A percentile compares a stretch with the other conserved stretches of the same genome.
These are phyloP conservation scores for Dothistroma septosporum DNA, from an alignment of 2,329 filamentous ascomycete genomes.

Conservation along the genomic window DNA sequence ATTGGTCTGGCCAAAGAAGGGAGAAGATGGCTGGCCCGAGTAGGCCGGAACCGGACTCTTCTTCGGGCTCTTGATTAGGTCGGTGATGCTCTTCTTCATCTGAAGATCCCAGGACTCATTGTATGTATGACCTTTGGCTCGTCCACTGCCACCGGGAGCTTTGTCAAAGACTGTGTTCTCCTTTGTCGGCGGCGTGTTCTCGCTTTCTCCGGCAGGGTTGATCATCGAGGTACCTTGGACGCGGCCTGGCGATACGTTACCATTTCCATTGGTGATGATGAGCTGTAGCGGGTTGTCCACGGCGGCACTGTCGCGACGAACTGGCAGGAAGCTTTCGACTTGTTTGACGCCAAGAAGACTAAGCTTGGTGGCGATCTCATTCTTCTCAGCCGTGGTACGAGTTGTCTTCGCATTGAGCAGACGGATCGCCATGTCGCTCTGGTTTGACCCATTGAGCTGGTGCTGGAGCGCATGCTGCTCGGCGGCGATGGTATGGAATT, in stretches of 20 bases:
- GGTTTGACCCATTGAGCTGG: background rate
- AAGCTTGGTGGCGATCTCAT: conserved; percentile 8
- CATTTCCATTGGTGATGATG: background rate
- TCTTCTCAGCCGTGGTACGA: conserved; percentile 8
- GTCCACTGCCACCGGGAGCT: conserved; percentile 8
- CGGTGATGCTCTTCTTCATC: conserved; percentile 11
- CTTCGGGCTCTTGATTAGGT: conserved; percentile 5
- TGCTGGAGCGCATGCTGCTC: conserved; percentile 10
- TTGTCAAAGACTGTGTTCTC: conserved; percentile 1
- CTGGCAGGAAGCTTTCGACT: conserved; percentile 5
- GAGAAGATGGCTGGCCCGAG: background rate
- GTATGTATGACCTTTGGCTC: background rate
- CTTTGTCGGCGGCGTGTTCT: background rate
- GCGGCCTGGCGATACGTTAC: background rate
- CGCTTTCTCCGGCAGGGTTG: background rate
- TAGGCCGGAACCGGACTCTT: background rate
- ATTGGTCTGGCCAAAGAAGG: conserved; percentile 1
- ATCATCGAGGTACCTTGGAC: background rate
- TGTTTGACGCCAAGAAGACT: background rate
- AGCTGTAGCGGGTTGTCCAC: background rate
- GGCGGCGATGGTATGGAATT: conserved; percentile 11
- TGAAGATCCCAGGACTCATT: conserved; percentile 4
- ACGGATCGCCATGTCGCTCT: background rate
- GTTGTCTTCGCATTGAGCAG: conserved; percentile 9
- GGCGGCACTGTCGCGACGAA: conserved; percentile 11